Base-by-base conservation (phyloP, 2,329 filamentous ascomycete genomes). In the Saccharata proteae region DNA sequence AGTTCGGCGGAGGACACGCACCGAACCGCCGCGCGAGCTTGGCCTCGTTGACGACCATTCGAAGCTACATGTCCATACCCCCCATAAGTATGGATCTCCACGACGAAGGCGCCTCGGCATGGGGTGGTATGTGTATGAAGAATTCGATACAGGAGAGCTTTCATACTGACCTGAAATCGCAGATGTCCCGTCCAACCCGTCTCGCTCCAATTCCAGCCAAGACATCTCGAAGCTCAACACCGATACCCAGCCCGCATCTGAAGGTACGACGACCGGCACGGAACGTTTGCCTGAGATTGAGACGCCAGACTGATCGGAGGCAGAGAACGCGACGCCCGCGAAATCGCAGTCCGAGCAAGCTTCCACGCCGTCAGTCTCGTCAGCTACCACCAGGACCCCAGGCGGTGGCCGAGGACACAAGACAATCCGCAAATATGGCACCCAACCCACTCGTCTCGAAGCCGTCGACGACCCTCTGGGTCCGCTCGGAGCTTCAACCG, bases 361-460 rank as follows among this genome's bases (percentile, higher is more conserved):
- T 26, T 41, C 36, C 32, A 38, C 55, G 43, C 42, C 51, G 30
- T 53, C 44, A 45, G 55, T 40, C 43, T 48, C 43, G 20, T 45
- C 59, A 23, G 54, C 56, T 38, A 55, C 61, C 18, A 55, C 62
- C 26, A 62, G 61, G 40, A 62, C 65, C 18, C 58, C 64, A 27
- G 65, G 59, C 25, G 63, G 66, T 11, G 60, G 69, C 40, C 20
- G 20, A 22, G 20, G 34, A 21, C 58, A 58, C n/a, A 35, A 31
- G 33, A 28, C 33, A 11, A 31, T 27, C 28, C 59, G 63, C 33
- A 65, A 69, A 38, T 70, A 71, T 48, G 64, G 84, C 48, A 76
- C 77, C 37, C 80, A 86, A 51, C 73, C 79, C 17, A 85, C 81
- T 27, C 77, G 75, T 32, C 77, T 88, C 38, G 76, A 88, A 58